Evolutionary conservation across 257 asterid species (phyloP).

Genomic region (Jasminum sambac): DNA sequence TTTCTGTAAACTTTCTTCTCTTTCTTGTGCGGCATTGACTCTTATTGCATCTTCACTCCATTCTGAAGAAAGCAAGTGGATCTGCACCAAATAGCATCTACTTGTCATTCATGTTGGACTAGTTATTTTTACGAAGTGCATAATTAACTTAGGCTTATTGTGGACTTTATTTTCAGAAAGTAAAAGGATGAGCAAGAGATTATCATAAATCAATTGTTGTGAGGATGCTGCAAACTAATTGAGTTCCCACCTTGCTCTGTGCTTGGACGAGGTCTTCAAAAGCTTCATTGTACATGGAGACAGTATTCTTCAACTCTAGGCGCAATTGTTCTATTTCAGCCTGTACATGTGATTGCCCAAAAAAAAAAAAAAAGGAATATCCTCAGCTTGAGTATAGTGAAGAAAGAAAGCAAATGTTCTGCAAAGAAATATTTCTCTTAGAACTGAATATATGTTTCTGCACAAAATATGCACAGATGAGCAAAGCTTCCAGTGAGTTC

Average conservation of each 20-base stretch:
- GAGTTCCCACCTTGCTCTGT: slow-evolving; percentile 57
- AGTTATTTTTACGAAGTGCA: not conserved
- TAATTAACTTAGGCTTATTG: slow-evolving; percentile 3
- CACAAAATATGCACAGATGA: slow-evolving; percentile 17
- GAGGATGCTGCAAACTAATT: slow-evolving; percentile 20
- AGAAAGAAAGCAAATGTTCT: slow-evolving; percentile 8
- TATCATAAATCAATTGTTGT: not conserved
- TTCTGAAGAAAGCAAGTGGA: slow-evolving; percentile 63
- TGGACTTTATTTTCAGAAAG: slow-evolving; percentile 1
- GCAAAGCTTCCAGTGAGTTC: slow-evolving; percentile 18
- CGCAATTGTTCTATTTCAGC: slow-evolving; percentile 65
- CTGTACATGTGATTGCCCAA: slow-evolving; percentile 46
- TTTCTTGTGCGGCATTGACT: slow-evolving; percentile 63
- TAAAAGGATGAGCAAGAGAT: not conserved
- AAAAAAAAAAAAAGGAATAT: slow-evolving; percentile 20
- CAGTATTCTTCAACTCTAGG: slow-evolving; percentile 56
- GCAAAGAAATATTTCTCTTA: slow-evolving; percentile 14
- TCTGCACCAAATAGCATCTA: slow-evolving; percentile 42
- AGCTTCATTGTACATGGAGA: slow-evolving; percentile 65
- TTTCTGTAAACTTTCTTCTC: slow-evolving; percentile 66
- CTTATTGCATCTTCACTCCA: slow-evolving; percentile 65
- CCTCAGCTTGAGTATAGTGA: slow-evolving; percentile 17
- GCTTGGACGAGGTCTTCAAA: slow-evolving; percentile 65
- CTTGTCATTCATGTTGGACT: not conserved
- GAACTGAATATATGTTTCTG: slow-evolving; percentile 16